Base-by-base conservation (phyloP, 768 basidiomycete genomes). In the Lenzites betulinus region DNA sequence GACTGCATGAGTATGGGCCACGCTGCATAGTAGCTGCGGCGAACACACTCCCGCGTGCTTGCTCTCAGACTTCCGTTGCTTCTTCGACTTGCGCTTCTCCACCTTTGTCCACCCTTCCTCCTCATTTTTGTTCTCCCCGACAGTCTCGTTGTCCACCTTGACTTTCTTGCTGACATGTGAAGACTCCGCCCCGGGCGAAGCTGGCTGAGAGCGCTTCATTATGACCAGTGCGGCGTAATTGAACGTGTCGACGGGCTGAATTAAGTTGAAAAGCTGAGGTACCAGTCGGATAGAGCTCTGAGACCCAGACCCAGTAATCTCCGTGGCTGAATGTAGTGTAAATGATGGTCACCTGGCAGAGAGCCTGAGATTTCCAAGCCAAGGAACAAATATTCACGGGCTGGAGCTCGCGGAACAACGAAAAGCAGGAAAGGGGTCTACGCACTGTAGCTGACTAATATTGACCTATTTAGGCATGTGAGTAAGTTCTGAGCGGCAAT, bases 1-100 rank as follows among this genome's bases (percentile, higher is more conserved):
- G 4, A n/a, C n/a, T 33, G 30, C 49, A 42, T 22, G 43, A 47
- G 46, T 26, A 28, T 25, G 4, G 30, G 11, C 4, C 8, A 46
- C 44, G 22, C 12, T 13, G 44, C 22, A 54, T 66, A 66, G 68
- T 36, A n/a, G 18, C n/a, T 13, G 42, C 30, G 38, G 44, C 66
- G 71, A 66, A 82, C 85, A 76, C 76, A 90, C 90, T 72, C 86
- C 83, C 41, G 30, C 30, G 11, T 77, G 69, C 70, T 83, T 87
- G 44, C 77, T 74, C 65, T 86, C 85, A 48, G 66, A 47, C 70
- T 87, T 90, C 63, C 77, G 81, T 59, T 71, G 74, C 68, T 91
- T 92, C 78, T 91, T 90, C 39, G 81, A 77, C 74, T 88, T 91
- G 59, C 87, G 79, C 69, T 81, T 85, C 64, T 90, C 87, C 9